Evolutionary conservation across 345 rosid genomes (phyloP).

Genomic region (Tarenaya hassleriana): DNA sequence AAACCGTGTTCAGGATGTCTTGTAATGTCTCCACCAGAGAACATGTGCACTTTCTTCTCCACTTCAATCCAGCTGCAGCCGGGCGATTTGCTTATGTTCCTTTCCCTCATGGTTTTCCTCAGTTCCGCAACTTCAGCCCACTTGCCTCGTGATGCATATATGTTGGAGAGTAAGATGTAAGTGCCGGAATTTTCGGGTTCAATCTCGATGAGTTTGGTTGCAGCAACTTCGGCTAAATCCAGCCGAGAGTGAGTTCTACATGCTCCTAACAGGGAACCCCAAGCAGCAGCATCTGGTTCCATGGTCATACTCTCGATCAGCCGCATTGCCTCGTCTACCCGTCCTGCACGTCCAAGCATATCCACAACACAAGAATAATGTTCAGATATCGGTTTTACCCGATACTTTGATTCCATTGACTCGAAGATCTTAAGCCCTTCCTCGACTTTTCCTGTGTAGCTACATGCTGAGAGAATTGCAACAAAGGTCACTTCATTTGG

Average conservation of each 20-base stretch:
- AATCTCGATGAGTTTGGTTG: slow-evolving; percentile 47
- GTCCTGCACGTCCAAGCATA: slow-evolving; percentile 78
- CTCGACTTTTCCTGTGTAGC: slow-evolving; percentile 58
- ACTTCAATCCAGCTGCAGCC: slow-evolving; percentile 78
- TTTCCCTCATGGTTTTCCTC: slow-evolving; percentile 45
- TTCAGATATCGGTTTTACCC: slow-evolving; percentile 42
- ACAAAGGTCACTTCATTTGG: slow-evolving; percentile 70
- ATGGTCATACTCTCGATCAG: slow-evolving; percentile 55
- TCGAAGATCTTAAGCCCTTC: slow-evolving; percentile 65
- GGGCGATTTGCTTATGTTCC: slow-evolving; percentile 46
- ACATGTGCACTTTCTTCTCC: slow-evolving; percentile 54
- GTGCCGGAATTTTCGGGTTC: slow-evolving; percentile 62
- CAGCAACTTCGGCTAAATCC: slow-evolving; percentile 67
- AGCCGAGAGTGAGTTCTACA: slow-evolving; percentile 59
- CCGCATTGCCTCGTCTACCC: slow-evolving; percentile 53
- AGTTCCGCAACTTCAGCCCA: slow-evolving; percentile 49
- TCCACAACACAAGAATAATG: slow-evolving; percentile 83
- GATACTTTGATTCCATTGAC: slow-evolving; percentile 50
- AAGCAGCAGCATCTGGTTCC: slow-evolving; percentile 70
- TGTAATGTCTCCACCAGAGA: slow-evolving; percentile 41
- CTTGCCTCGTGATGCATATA: slow-evolving; percentile 64
- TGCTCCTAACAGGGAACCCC: slow-evolving; percentile 79
- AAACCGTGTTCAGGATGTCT: slow-evolving; percentile 47
- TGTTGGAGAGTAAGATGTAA: slow-evolving; percentile 55
- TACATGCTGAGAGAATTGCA: slow-evolving; percentile 76